Percentiles rank a stretch among this genome's conserved stretches.
Evolutionary conservation across 306 rosid species (phyloP).

Genomic region (Trifolium pratense): DNA sequence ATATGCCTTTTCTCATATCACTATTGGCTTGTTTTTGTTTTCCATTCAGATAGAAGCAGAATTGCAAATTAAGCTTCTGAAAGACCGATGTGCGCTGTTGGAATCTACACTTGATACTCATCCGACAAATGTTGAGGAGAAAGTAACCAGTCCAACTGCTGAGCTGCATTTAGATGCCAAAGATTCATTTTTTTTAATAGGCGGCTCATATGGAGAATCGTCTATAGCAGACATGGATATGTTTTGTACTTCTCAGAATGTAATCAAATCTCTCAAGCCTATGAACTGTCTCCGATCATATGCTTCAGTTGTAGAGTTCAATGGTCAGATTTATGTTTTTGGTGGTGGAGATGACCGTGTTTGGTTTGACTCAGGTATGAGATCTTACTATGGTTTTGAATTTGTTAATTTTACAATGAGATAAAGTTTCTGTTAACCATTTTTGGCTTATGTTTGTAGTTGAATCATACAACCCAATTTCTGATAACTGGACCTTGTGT

Average conservation of each 20-base stretch:
- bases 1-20: conserved; percentile 8
- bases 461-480: conserved; percentile 64
- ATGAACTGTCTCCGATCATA: conserved; percentile 71
- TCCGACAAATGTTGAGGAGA: conserved; percentile 42
- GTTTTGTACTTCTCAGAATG: conserved; percentile 63
- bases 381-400: conserved; percentile 28
- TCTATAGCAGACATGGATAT: conserved; percentile 59
- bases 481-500: conserved; percentile 64
- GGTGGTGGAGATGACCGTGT: conserved; percentile 74
- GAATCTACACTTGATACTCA: conserved; percentile 53
- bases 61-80: conserved; percentile 64
- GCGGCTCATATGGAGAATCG: conserved; percentile 74
- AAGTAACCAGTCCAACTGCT: conserved; percentile 40
- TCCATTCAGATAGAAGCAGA: conserved; percentile 61
- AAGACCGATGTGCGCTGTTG: conserved; percentile 40
- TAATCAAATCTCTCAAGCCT: conserved; percentile 59
- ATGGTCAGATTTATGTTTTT: conserved; percentile 64
- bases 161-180: conserved; percentile 54
- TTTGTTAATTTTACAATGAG: conserved; percentile 8
- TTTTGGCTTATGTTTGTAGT: conserved; percentile 54
- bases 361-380: conserved; percentile 86
- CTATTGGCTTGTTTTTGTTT: conserved; percentile 36
- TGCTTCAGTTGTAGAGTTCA: conserved; percentile 64
- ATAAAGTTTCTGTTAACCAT: conserved; percentile 22
- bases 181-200: conserved; percentile 69